Conservation (phyloP, 202 grass and related monocot genomes). For the Bolboschoenoplectus hybrid region DNA sequence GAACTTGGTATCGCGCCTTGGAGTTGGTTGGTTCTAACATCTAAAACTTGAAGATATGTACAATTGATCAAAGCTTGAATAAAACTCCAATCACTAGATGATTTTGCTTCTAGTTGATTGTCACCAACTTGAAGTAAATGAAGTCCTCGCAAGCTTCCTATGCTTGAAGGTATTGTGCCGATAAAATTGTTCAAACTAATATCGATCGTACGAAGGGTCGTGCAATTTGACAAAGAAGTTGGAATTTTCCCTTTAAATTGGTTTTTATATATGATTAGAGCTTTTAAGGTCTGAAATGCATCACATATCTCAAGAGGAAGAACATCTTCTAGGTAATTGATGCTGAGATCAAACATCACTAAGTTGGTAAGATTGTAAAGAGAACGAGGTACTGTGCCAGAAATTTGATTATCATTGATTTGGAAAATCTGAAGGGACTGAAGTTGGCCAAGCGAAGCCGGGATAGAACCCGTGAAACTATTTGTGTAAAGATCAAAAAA, state of each 20-base stretch:
- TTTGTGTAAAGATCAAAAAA: not conserved
- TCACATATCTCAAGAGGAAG: slow-evolving; percentile 35
- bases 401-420: slow-evolving; percentile 35
- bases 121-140: not conserved
- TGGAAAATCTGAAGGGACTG: slow-evolving; percentile 30
- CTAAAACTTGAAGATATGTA: not conserved
- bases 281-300: not conserved
- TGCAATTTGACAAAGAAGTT: slow-evolving; percentile 29
- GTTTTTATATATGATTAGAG: not conserved
- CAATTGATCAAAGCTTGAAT: slow-evolving; percentile 37
- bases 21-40: not conserved
- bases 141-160: slow-evolving; percentile 31
- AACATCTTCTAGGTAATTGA: slow-evolving; percentile 8
- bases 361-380: slow-evolving; percentile 40
- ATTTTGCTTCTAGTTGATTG: slow-evolving; percentile 29
- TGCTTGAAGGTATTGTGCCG: slow-evolving; percentile 23
- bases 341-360: fast-evolving
- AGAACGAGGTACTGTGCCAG: slow-evolving; percentile 19
- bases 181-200: slow-evolving; percentile 5
- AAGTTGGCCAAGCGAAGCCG: not conserved
- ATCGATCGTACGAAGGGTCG: not conserved
- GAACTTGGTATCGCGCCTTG: slow-evolving; percentile 35
- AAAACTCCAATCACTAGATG: slow-evolving; percentile 33
- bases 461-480: slow-evolving; percentile 38
- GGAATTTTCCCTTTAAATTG: slow-evolving; percentile 33